Evolutionary conservation across 495 filamentous ascomycete genomes (phyloP).

Genomic region (Podospora australis): DNA sequence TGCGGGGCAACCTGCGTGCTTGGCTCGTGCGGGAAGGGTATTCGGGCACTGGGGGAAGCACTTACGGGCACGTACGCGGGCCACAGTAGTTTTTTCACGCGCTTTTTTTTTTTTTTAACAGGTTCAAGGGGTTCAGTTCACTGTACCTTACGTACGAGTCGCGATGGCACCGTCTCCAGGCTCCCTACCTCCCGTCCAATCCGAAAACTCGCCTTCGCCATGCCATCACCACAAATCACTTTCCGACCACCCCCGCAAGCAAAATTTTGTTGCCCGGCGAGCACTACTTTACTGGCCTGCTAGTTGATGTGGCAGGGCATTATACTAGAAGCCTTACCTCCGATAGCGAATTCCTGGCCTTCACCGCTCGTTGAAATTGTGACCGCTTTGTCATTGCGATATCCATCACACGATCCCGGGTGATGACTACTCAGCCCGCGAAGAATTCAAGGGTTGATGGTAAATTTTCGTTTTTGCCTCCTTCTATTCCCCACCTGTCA

Average conservation of each 20-base stretch:
- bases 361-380: no score
- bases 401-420: no score
- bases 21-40: conserved; percentile 12
- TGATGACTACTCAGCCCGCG: no score
- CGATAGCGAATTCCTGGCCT: neutral
- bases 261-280: neutral
- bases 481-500: no score
- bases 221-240: neutral
- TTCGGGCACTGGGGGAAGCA: neutral
- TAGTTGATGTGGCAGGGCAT: neutral
- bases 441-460: no score
- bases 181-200: neutral
- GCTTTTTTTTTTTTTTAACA: conserved; percentile 1
- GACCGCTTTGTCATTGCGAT: no score
- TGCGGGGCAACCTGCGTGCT: conserved; percentile 21
- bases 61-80: neutral
- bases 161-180: conserved; percentile 5
- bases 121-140: no score
- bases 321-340: neutral
- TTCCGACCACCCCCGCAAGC: neutral
- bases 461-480: no score
- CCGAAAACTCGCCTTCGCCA: neutral
- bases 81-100: neutral
- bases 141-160: conserved; percentile 4
- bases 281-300: neutral